Percentiles rank a stretch among this genome's conserved stretches.
Conservation (phyloP, 768 basidiomycete species). For the Mycena chlorophos region DNA sequence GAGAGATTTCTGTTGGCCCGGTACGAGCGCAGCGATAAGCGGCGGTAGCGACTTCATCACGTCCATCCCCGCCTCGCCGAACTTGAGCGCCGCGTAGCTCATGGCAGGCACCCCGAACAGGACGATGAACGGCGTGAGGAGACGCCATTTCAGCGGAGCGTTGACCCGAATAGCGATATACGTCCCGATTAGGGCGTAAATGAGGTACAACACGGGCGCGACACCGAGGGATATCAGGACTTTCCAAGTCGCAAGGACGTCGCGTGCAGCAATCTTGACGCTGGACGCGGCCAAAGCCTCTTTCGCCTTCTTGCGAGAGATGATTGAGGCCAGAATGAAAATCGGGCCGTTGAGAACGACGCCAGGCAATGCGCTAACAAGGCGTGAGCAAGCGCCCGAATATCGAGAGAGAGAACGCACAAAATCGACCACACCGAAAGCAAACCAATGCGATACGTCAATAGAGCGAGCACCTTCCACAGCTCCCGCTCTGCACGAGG, state of each 20-base stretch:
- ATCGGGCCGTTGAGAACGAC: background rate
- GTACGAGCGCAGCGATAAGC: slow-evolving; percentile 81
- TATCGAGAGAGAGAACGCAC: background rate
- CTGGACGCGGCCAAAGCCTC: slow-evolving; percentile 94
- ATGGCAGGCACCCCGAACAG: slow-evolving; percentile 78
- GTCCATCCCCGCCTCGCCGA: slow-evolving; percentile 97
- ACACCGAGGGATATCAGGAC: slow-evolving; percentile 90
- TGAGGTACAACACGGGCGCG: slow-evolving; percentile 79
- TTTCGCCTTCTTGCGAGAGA: background rate
- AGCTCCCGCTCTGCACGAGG: slow-evolving; percentile 82
- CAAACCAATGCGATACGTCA: slow-evolving; percentile 79
- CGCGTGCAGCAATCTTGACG: slow-evolving; percentile 93
- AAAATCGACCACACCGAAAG: slow-evolving; percentile 79
- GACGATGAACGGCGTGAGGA: slow-evolving; percentile 79
- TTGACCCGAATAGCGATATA: slow-evolving; percentile 67
- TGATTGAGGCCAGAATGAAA: background rate
- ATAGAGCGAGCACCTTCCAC: slow-evolving; percentile 83
- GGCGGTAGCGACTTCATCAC: slow-evolving; percentile 85
- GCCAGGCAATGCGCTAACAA: slow-evolving; percentile 73
- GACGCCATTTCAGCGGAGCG: slow-evolving; percentile 58
- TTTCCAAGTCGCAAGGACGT: slow-evolving; percentile 98
- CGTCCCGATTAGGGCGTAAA: slow-evolving; percentile 82
- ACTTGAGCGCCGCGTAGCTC: slow-evolving; percentile 92
- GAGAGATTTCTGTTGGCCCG: slow-evolving; percentile 83
- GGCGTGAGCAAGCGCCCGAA: background rate